phyloP scores from a whole-genome alignment of 768 basidiomycete genomes.

The Leccinum ochraceum region DNA sequence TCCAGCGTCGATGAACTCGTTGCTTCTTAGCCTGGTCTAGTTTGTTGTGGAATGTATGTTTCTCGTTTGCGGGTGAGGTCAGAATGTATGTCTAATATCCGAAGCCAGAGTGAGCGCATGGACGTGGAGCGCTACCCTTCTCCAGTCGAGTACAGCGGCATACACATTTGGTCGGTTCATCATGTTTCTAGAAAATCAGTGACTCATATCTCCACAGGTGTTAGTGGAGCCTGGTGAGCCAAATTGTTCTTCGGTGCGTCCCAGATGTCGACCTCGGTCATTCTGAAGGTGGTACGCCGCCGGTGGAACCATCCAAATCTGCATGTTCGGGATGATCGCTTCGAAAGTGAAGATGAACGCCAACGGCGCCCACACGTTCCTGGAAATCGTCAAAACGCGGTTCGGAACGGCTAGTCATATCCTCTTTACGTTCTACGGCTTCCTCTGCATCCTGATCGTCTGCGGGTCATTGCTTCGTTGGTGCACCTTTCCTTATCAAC shows the following conservation, averaged over 20 bases:
- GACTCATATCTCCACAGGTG: slow-evolving; percentile 28
- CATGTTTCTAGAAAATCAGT: background rate
- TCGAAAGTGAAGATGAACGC: slow-evolving; percentile 62
- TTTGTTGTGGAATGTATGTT: slow-evolving; percentile 50
- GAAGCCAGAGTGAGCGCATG: slow-evolving; percentile 47
- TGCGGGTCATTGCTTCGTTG: slow-evolving; percentile 50
- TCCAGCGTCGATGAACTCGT: background rate
- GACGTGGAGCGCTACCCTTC: slow-evolving; percentile 58
- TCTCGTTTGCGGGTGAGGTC: background rate
- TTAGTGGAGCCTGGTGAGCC: slow-evolving; percentile 49
- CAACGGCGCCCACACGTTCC: slow-evolving; percentile 56
- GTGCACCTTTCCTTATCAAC: slow-evolving; percentile 11
- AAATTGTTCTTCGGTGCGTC: background rate
- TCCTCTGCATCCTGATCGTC: slow-evolving; percentile 52
- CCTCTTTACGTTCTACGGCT: slow-evolving; percentile 53
- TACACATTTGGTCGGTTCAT: slow-evolving; percentile 42
- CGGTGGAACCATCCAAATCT: slow-evolving; percentile 54
- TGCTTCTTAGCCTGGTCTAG: slow-evolving; percentile 43
- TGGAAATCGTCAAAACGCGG: slow-evolving; percentile 54
- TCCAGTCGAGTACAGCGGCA: slow-evolving; percentile 54
- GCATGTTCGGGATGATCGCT: slow-evolving; percentile 53
- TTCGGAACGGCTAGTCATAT: slow-evolving; percentile 49
- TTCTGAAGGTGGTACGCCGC: slow-evolving; percentile 48
- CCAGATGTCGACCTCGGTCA: background rate
- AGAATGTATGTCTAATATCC: background rate